These are phyloP conservation scores for Coniella vitis DNA, from an alignment of 2,329 filamentous ascomycete species.

Conservation along the genomic window DNA sequence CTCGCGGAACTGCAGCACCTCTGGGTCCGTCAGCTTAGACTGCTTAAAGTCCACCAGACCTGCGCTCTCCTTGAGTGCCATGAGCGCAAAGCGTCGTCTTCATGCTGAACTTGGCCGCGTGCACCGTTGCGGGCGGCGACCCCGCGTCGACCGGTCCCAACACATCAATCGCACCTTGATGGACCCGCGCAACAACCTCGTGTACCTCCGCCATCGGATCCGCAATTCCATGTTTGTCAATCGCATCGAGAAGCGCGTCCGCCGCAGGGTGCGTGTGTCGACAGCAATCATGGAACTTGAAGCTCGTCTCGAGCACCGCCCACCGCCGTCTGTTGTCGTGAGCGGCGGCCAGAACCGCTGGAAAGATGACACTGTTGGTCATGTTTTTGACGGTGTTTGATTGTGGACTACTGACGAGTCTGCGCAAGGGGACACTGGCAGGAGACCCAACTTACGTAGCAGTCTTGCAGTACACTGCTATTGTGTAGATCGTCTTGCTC, in stretches of 20 bases:
- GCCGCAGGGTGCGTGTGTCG: slow-evolving; percentile 5
- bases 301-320: slow-evolving; percentile 7
- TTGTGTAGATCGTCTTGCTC: slow-evolving; percentile 8
- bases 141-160: background rate
- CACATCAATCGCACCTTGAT: slow-evolving; percentile 3
- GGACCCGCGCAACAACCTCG: background rate
- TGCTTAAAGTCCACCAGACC: slow-evolving; percentile 1
- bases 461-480: slow-evolving; percentile 3
- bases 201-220: background rate
- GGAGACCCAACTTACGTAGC: background rate
- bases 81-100: slow-evolving; percentile 3
- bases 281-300: slow-evolving; percentile 5
- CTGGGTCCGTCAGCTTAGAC: background rate
- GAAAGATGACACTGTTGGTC: slow-evolving; percentile 1
- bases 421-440: background rate
- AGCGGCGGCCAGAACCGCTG: slow-evolving; percentile 1
- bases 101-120: slow-evolving; percentile 8
- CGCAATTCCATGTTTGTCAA: background rate
- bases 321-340: slow-evolving; percentile 1
- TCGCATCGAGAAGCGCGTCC: slow-evolving; percentile 1
- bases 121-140: background rate
- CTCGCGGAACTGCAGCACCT: background rate
- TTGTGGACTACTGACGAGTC: background rate
- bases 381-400: background rate
- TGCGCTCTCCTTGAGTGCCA: background rate